phyloP scores from a whole-genome alignment of 2,329 filamentous ascomycete species.

The Epichloe amarillans region DNA sequence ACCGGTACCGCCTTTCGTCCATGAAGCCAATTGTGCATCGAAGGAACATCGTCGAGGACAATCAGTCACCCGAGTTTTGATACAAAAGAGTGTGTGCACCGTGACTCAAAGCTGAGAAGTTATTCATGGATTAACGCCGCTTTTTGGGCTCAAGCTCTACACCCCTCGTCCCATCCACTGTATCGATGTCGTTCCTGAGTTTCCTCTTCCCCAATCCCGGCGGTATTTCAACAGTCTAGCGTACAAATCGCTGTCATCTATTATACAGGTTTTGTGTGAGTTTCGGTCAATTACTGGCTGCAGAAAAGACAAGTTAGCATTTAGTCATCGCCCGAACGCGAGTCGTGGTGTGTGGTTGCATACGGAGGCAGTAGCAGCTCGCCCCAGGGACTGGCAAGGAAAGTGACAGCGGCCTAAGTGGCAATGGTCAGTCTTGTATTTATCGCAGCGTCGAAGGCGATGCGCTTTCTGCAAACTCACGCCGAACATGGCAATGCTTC shows the following conservation, averaged over 20 bases:
- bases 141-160: background rate
- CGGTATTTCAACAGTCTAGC: background rate
- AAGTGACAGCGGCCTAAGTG: conserved; percentile 31
- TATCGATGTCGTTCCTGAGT: background rate
- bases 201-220: background rate
- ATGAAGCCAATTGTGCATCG: background rate
- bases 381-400: conserved; percentile 54
- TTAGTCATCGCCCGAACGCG: background rate
- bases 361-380: conserved; percentile 55
- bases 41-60: background rate
- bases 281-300: conserved; percentile 3
- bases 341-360: conserved; percentile 13
- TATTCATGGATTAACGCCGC: background rate
- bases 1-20: background rate
- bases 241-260: conserved; percentile 10
- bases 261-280: conserved; percentile 14
- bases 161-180: background rate
- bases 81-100: no score
- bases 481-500: conserved; percentile 54
- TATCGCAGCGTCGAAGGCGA: background rate
- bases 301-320: background rate
- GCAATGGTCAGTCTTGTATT: conserved; percentile 4
- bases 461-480: conserved; percentile 31
- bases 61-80: background rate
- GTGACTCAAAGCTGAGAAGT: background rate